phyloP scores from a whole-genome alignment of 2,329 filamentous ascomycete species.

The Pseudopithomyces maydicus region DNA sequence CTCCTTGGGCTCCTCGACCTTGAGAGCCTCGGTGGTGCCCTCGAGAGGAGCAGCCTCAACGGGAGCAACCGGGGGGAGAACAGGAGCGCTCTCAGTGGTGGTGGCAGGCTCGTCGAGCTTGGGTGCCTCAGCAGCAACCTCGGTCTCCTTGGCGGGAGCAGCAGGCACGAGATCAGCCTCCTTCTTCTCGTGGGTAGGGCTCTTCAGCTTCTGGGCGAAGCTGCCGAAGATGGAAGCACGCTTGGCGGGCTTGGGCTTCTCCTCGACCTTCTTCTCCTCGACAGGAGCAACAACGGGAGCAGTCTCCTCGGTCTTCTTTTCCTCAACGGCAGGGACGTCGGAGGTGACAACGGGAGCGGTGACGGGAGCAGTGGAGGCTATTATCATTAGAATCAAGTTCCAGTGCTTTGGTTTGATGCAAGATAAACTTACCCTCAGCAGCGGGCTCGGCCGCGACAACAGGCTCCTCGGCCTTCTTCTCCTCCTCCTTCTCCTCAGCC shows the following conservation, averaged over 20 bases:
- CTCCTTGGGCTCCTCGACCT: slow-evolving; percentile 32
- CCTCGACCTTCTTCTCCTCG: slow-evolving; percentile 53
- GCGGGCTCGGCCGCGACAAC: slow-evolving; percentile 26
- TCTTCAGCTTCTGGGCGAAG: slow-evolving; percentile 66
- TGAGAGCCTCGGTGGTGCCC: slow-evolving; percentile 26
- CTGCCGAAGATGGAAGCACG: slow-evolving; percentile 83
- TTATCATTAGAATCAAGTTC: slow-evolving; percentile 13
- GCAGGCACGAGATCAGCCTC: slow-evolving; percentile 65
- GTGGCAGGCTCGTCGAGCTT: slow-evolving; percentile 42
- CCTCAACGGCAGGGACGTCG: slow-evolving; percentile 23
- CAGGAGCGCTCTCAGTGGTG: slow-evolving; percentile 53
- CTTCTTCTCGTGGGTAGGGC: slow-evolving; percentile 67
- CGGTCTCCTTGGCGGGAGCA: slow-evolving; percentile 53
- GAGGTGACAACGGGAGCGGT: slow-evolving; percentile 23
- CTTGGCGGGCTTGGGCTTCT: slow-evolving; percentile 71
- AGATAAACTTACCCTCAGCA: slow-evolving; percentile 34
- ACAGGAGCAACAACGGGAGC: slow-evolving; percentile 41
- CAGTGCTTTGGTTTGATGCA: background rate
- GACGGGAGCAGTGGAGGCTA: slow-evolving; percentile 16
- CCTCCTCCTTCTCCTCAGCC: slow-evolving; percentile 39
- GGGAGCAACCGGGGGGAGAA: slow-evolving; percentile 26
- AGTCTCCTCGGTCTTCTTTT: slow-evolving; percentile 54
- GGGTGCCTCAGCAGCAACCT: slow-evolving; percentile 44
- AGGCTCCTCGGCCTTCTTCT: slow-evolving; percentile 32
- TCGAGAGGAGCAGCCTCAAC: slow-evolving; percentile 8